Evolutionary conservation across 805 yeast species (phyloP).

Genomic region (Nakazawaea molendinolei): DNA sequence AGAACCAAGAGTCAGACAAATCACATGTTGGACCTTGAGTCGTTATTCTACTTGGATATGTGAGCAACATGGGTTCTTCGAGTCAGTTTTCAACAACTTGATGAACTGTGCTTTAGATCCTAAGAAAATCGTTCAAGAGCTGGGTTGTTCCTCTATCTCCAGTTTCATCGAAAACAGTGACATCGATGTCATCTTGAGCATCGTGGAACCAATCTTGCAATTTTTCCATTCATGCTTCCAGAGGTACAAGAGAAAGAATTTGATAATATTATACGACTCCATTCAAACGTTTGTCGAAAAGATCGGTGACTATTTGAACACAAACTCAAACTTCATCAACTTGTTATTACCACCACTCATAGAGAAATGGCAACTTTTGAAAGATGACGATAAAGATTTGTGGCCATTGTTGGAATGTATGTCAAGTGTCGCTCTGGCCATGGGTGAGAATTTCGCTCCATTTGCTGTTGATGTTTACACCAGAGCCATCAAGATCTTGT

Average conservation of each 20-base stretch:
- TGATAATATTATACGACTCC: slow-evolving; percentile 81
- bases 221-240: slow-evolving; percentile 71
- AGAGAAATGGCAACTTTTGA: slow-evolving; percentile 67
- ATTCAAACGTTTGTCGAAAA: slow-evolving; percentile 84
- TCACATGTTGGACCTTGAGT: slow-evolving; percentile 92
- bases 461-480: slow-evolving; percentile 83
- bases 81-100: slow-evolving; percentile 73
- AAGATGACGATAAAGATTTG: slow-evolving; percentile 75
- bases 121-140: slow-evolving; percentile 91
- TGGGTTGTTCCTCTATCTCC: slow-evolving; percentile 85
- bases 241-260: slow-evolving; percentile 74
- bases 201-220: slow-evolving; percentile 57
- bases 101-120: slow-evolving; percentile 70
- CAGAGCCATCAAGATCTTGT: slow-evolving; percentile 66
- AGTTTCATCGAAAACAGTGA: slow-evolving; percentile 77
- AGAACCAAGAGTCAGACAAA: slow-evolving; percentile 84
- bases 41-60: slow-evolving; percentile 82
- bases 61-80: slow-evolving; percentile 59
- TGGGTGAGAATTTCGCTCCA: slow-evolving; percentile 81
- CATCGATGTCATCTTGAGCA: slow-evolving; percentile 50
- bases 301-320: slow-evolving; percentile 49
- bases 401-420: slow-evolving; percentile 94
- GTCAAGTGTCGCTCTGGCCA: slow-evolving; percentile 82
- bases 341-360: slow-evolving; percentile 75
- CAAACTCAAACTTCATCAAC: slow-evolving; percentile 52